Conservation (phyloP, 371 early-diverging fungal genomes). For the Phascolomyces articulosus region DNA sequence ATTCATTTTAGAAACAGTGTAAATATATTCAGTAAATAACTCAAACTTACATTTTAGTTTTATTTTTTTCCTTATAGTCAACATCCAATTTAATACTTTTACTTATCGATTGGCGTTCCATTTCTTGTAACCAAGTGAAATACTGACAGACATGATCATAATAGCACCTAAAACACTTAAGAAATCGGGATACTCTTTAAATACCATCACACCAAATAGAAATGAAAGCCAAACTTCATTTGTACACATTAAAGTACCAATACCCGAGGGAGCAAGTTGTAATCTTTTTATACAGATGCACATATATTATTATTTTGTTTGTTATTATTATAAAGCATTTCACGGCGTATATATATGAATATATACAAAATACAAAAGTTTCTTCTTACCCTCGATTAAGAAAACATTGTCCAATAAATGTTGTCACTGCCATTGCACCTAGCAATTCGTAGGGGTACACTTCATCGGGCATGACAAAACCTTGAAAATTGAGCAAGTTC, state of each 20-base stretch:
- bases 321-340: too few relatives aligned
- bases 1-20: too few relatives aligned
- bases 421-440: slow-evolving; percentile 54
- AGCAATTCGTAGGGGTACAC: slow-evolving; percentile 34
- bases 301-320: too few relatives aligned
- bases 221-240: slow-evolving; percentile 81
- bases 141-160: slow-evolving; percentile 62
- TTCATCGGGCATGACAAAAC: slow-evolving; percentile 25
- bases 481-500: slow-evolving; percentile 35
- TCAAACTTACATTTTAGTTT: too few relatives aligned
- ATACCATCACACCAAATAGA: slow-evolving; percentile 67
- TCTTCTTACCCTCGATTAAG: slow-evolving; percentile 71
- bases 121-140: background rate
- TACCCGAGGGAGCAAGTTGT: slow-evolving; percentile 64
- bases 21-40: too few relatives aligned
- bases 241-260: slow-evolving; percentile 70
- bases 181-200: slow-evolving; percentile 65
- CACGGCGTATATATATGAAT: too few relatives aligned
- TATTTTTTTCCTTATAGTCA: too few relatives aligned
- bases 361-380: too few relatives aligned
- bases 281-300: slow-evolving; percentile 36
- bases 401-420: slow-evolving; percentile 74
- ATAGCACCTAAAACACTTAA: slow-evolving; percentile 59
- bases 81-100: too few relatives aligned
- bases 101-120: background rate